These are phyloP conservation scores for Pilobolus umbonatus DNA, from an alignment of 192 early-diverging fungal genomes.

Conservation along the genomic window DNA sequence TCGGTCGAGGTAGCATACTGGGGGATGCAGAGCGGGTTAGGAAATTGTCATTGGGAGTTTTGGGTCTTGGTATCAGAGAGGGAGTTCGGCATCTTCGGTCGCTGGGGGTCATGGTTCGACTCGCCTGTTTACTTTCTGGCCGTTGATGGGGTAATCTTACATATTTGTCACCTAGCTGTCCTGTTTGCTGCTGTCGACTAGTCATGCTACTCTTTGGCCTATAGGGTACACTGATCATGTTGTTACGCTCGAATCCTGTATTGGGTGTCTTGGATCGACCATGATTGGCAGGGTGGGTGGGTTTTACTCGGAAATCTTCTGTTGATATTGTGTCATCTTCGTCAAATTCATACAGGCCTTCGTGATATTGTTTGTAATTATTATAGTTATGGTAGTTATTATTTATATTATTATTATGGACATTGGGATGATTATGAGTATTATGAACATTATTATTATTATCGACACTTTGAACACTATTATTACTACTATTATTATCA, in stretches of 20 bases:
- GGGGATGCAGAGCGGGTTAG: conserved; percentile 17
- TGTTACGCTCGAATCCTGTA: background rate
- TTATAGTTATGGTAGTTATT: no score
- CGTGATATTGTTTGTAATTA: no score
- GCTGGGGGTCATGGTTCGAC: background rate
- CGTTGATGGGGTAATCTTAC: background rate
- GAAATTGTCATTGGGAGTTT: conserved; percentile 14
- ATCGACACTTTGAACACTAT: no score
- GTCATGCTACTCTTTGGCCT: no score
- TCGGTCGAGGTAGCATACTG: conserved; percentile 24
- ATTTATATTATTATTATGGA: no score
- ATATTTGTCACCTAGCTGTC: no score
- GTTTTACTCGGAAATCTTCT: conserved; percentile 8
- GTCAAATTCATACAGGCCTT: no score
- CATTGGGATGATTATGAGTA: no score
- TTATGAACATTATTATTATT: no score
- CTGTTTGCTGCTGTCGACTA: no score
- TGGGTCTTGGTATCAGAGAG: conserved; percentile 36
- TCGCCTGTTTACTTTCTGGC: background rate
- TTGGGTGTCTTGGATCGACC: conserved; percentile 8
- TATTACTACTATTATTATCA: no score
- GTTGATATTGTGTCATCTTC: no score
- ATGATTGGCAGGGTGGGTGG: conserved; percentile 14
- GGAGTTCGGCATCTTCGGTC: conserved; percentile 25
- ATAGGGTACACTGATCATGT: background rate